phyloP scores from a whole-genome alignment of 2,329 filamentous ascomycete species.

The Boeremia exigua region DNA sequence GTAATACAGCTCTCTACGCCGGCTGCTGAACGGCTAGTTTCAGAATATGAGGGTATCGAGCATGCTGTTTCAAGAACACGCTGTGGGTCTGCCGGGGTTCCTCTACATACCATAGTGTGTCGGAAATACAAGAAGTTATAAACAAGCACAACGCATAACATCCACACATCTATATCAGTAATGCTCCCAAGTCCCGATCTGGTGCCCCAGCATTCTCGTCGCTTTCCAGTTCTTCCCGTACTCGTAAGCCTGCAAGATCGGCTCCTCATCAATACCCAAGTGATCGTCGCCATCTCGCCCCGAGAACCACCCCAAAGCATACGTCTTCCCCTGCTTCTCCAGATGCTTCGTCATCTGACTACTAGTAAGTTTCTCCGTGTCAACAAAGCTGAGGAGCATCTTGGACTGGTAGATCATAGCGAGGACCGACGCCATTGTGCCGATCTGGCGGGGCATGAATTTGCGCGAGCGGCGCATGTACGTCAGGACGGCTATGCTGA shows the following conservation, averaged over 20 bases:
- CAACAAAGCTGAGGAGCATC: constrained; percentile 77
- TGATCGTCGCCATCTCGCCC: constrained; percentile 76
- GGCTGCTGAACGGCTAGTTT: background rate
- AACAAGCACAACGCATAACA: background rate
- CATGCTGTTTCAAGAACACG: background rate
- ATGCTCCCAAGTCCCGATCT: constrained; percentile 37
- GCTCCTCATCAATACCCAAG: constrained; percentile 79
- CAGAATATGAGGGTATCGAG: background rate
- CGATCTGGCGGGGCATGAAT: constrained; percentile 78
- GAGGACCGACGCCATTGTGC: constrained; percentile 76
- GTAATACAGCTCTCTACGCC: constrained; percentile 3
- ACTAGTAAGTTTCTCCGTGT: constrained; percentile 68
- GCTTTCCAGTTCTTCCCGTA: constrained; percentile 60
- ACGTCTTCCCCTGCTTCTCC: constrained; percentile 67
- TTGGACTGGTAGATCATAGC: constrained; percentile 81
- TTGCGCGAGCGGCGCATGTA: constrained; percentile 69
- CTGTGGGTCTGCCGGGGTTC: background rate
- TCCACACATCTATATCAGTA: constrained; percentile 15
- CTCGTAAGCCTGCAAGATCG: constrained; percentile 69
- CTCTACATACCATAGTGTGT: background rate
- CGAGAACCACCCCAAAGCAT: constrained; percentile 78
- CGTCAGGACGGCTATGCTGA: constrained; percentile 64
- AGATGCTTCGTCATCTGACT: constrained; percentile 67
- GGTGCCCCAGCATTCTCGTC: constrained; percentile 36
- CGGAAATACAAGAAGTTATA: too few species aligned